Evolutionary conservation across 179 eudicot genomes (phyloP).

Genomic region (Beta corolliflora): DNA sequence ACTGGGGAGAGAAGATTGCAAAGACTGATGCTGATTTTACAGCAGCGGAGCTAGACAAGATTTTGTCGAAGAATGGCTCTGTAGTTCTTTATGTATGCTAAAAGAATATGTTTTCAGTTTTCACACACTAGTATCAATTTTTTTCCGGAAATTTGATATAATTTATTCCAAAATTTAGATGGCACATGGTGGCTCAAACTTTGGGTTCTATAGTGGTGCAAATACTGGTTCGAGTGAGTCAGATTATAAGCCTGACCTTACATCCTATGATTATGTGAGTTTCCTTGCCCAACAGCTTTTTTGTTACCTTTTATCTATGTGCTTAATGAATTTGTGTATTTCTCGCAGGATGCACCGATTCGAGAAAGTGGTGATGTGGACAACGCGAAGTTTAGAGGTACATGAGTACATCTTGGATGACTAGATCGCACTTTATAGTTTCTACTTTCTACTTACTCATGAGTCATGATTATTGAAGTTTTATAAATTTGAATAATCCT

Average conservation of each 20-base stretch:
- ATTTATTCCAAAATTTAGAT: slow-evolving; percentile 50
- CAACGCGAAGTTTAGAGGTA: slow-evolving; percentile 80
- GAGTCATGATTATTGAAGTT: background rate
- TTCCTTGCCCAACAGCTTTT: slow-evolving; percentile 12
- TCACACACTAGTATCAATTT: slow-evolving; percentile 13
- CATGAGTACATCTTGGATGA: slow-evolving; percentile 40
- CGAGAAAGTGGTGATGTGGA: slow-evolving; percentile 94
- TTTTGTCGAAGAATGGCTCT: slow-evolving; percentile 81
- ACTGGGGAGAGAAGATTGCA: slow-evolving; percentile 89
- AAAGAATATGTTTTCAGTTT: slow-evolving; percentile 19
- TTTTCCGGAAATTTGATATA: slow-evolving; percentile 24
- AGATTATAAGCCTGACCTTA: slow-evolving; percentile 93
- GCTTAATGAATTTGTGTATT: slow-evolving; percentile 19
- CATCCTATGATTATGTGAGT: slow-evolving; percentile 98
- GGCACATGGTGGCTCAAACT: slow-evolving; percentile 98
- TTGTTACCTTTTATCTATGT: slow-evolving; percentile 15
- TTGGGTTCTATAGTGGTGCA: slow-evolving; percentile 94
- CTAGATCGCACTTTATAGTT: background rate
- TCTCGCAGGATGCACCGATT: slow-evolving; percentile 89
- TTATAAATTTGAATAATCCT: background rate
- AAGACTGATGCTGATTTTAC: slow-evolving; percentile 73
- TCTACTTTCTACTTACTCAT: background rate
- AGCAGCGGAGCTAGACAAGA: slow-evolving; percentile 71
- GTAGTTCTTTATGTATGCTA: slow-evolving; percentile 89
- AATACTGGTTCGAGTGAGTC: slow-evolving; percentile 70